phyloP scores from a whole-genome alignment of 75 land plant species.

The Isoetes taiwanensis region DNA sequence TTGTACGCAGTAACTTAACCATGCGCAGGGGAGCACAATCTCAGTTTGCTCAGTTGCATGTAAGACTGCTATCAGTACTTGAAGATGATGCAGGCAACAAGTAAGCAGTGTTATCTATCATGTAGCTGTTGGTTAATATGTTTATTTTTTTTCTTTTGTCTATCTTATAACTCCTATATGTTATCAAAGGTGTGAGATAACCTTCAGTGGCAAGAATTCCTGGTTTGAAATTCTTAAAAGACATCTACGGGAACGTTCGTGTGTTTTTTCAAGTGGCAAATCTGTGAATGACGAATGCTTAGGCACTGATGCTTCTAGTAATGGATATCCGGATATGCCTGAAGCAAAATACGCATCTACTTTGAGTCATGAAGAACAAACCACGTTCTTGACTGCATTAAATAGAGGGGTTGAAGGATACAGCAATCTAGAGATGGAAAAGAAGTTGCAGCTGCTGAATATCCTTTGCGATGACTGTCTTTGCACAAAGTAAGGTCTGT shows the following conservation, averaged over 20 bases:
- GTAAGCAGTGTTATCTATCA: constrained; percentile 20
- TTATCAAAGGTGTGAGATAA: not conserved
- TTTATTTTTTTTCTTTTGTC: not conserved
- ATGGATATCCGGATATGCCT: not conserved
- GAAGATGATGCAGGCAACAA: constrained; percentile 24
- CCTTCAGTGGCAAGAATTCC: constrained; percentile 20
- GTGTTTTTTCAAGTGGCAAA: not conserved
- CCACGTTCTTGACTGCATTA: constrained; percentile 9
- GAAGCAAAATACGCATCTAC: not conserved
- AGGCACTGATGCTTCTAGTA: not conserved
- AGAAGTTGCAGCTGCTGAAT: constrained; percentile 45
- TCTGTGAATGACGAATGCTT: constrained; percentile 1
- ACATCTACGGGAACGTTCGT: constrained; percentile 16
- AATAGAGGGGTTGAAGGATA: constrained; percentile 27
- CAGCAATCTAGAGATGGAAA: constrained; percentile 23
- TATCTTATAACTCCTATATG: not conserved
- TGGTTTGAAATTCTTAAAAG: constrained; percentile 37
- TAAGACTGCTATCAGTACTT: constrained; percentile 30
- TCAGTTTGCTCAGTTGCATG: constrained; percentile 34
- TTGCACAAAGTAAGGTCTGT: constrained; percentile 38
- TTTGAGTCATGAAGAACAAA: constrained; percentile 9
- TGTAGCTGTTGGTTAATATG: not conserved
- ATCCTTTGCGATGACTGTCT: constrained; percentile 64
- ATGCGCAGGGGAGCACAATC: constrained; percentile 28
- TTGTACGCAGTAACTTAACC: constrained; percentile 24